These are phyloP conservation scores for Epicoccum nigrum DNA, from an alignment of 2,329 filamentous ascomycete species.

Conservation along the genomic window DNA sequence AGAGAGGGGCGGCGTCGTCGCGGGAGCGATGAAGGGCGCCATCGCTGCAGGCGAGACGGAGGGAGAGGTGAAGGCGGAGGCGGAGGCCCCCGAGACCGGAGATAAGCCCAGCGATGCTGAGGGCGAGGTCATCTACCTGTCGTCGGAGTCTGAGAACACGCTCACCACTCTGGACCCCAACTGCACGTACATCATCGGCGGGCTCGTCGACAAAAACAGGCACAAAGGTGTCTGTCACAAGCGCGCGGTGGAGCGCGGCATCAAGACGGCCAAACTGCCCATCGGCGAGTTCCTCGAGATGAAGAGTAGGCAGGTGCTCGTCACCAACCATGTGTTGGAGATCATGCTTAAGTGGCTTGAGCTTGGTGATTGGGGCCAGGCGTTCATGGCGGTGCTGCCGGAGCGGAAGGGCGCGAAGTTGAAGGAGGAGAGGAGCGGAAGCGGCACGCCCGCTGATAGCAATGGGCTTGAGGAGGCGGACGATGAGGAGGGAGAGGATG, in stretches of 20 bases:
- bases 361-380: slow-evolving; percentile 85
- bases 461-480: slow-evolving; percentile 16
- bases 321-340: slow-evolving; percentile 95
- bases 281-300: slow-evolving; percentile 97
- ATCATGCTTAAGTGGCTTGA: slow-evolving; percentile 96
- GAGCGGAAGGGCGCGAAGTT: slow-evolving; percentile 83
- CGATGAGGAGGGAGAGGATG: slow-evolving; percentile 6
- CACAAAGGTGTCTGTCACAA: slow-evolving; percentile 95
- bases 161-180: slow-evolving; percentile 83
- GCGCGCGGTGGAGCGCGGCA: slow-evolving; percentile 72
- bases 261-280: slow-evolving; percentile 88
- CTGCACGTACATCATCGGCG: slow-evolving; percentile 91
- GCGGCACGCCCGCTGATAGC: slow-evolving; percentile 21
- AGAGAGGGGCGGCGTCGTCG: slow-evolving; percentile 63
- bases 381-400: slow-evolving; percentile 87
- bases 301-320: slow-evolving; percentile 81
- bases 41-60: slow-evolving; percentile 31
- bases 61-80: slow-evolving; percentile 45
- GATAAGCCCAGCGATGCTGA: slow-evolving; percentile 32
- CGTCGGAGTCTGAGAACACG: slow-evolving; percentile 87
- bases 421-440: slow-evolving; percentile 48
- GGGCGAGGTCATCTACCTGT: slow-evolving; percentile 81
- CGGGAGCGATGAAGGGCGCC: slow-evolving; percentile 59
- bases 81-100: not conserved
- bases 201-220: slow-evolving; percentile 93